These are phyloP conservation scores for Brettanomyces anomalus DNA, from an alignment of 805 yeast species.

Conservation along the genomic window DNA sequence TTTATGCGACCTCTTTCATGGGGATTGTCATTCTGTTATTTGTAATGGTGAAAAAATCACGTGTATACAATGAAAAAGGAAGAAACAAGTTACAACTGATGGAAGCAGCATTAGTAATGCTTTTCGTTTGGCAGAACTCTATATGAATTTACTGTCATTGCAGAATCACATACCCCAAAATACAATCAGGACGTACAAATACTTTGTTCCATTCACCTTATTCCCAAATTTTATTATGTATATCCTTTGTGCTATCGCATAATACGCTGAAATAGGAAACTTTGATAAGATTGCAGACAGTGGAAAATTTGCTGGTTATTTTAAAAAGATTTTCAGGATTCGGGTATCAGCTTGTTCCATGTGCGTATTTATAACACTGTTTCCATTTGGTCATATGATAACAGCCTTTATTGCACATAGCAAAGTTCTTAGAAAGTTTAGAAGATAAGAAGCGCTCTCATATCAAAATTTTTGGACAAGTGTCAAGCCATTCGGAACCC, in stretches of 20 bases:
- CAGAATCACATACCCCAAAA: slow-evolving; percentile 32
- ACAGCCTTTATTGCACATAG: slow-evolving; percentile 79
- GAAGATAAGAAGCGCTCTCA: slow-evolving; percentile 75
- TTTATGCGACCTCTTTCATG: too few species aligned
- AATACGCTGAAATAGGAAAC: slow-evolving; percentile 70
- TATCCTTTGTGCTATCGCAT: slow-evolving; percentile 70
- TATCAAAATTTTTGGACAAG: slow-evolving; percentile 63
- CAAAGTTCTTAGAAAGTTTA: slow-evolving; percentile 70
- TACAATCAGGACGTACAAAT: slow-evolving; percentile 42
- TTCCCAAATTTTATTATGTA: slow-evolving; percentile 53
- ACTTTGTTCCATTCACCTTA: slow-evolving; percentile 72
- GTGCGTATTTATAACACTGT: slow-evolving; percentile 70
- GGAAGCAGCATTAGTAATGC: slow-evolving; percentile 36
- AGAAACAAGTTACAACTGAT: slow-evolving; percentile 31
- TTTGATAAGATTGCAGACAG: slow-evolving; percentile 47
- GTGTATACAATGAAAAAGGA: too few species aligned
- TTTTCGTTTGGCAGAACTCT: slow-evolving; percentile 32
- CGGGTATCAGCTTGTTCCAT: slow-evolving; percentile 55
- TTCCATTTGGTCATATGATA: slow-evolving; percentile 75
- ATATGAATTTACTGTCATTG: slow-evolving; percentile 31
- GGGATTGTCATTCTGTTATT: too few species aligned
- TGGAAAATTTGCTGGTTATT: slow-evolving; percentile 65
- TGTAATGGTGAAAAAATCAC: too few species aligned
- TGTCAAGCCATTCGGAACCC: slow-evolving; percentile 65
- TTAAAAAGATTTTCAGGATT: slow-evolving; percentile 58